Conservation (phyloP, 176 grass and related monocot species). For the Guadua angustifolia region DNA sequence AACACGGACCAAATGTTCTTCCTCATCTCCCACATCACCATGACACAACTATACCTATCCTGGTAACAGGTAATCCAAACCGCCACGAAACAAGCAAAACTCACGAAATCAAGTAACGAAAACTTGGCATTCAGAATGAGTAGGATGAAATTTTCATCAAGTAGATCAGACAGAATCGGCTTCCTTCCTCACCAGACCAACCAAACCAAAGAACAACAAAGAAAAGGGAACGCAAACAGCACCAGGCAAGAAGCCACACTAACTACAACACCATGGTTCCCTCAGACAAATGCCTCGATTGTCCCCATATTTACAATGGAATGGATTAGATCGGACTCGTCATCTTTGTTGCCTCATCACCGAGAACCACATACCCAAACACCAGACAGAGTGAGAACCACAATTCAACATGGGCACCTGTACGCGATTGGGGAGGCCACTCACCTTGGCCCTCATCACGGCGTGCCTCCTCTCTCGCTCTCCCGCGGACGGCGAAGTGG, state of each 20-base stretch:
- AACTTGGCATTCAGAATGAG: slow-evolving; percentile 29
- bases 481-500: not conserved
- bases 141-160: slow-evolving; percentile 26
- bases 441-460: slow-evolving; percentile 62
- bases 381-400: not conserved
- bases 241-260: not conserved
- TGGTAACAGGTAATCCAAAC: not conserved
- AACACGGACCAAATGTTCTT: not conserved
- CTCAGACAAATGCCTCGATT: slow-evolving; percentile 29
- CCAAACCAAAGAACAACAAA: not conserved
- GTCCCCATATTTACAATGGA: not conserved
- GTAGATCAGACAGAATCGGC: not conserved
- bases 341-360: slow-evolving; percentile 20
- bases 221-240: not conserved
- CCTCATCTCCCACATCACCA: not conserved
- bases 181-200: slow-evolving; percentile 9
- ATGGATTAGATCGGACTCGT: slow-evolving; percentile 25
- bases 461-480: not conserved
- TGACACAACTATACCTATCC: not conserved
- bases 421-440: too few relatives aligned
- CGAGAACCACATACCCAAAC: not conserved
- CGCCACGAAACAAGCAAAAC: not conserved
- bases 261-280: not conserved
- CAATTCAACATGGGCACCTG: not conserved
- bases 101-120: not conserved